Percentiles rank a stretch among this genome's conserved stretches.
Conservation (phyloP, 108 stramenopile genomes). For the Mayamaea pseudoterrestris region DNA sequence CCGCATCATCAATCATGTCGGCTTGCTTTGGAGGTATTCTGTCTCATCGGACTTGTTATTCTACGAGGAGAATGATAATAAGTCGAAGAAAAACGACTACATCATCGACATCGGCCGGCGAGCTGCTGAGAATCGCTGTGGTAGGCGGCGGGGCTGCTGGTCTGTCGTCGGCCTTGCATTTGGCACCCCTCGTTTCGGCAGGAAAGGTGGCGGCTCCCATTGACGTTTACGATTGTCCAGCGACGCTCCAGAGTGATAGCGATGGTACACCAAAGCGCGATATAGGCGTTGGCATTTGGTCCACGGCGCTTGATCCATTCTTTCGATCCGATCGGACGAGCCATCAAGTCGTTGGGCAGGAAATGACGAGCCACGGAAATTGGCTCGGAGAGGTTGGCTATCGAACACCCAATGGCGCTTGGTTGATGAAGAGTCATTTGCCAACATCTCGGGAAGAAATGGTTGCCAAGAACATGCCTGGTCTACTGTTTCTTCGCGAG, state of each 20-base stretch:
- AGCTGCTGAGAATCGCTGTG: slow-evolving; percentile 55
- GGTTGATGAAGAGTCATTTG: slow-evolving; percentile 62
- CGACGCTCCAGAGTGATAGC: slow-evolving; percentile 1
- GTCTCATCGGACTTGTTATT: too few species aligned
- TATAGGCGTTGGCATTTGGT: slow-evolving; percentile 83
- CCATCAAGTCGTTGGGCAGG: slow-evolving; percentile 32
- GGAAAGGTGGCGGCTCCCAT: slow-evolving; percentile 61
- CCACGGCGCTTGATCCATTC: slow-evolving; percentile 64
- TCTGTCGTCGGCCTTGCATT: slow-evolving; percentile 63
- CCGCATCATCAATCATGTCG: too few species aligned
- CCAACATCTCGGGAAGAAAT: slow-evolving; percentile 19
- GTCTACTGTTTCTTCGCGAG: slow-evolving; percentile 64
- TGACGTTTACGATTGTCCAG: slow-evolving; percentile 53
- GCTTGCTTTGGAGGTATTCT: too few species aligned
- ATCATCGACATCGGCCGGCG: background rate
- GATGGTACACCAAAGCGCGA: slow-evolving; percentile 28
- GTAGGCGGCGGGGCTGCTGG: slow-evolving; percentile 74
- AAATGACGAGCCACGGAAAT: slow-evolving; percentile 31
- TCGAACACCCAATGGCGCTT: slow-evolving; percentile 62
- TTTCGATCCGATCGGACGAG: slow-evolving; percentile 30
- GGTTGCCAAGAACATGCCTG: slow-evolving; percentile 11
- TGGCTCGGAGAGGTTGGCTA: slow-evolving; percentile 68
- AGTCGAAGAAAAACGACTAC: too few species aligned
- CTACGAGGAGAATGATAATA: too few species aligned
- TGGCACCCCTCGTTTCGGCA: slow-evolving; percentile 53